These are phyloP conservation scores for Urochloa ruziziensis DNA, from an alignment of 176 grass and related monocot genomes.

Conservation along the genomic window DNA sequence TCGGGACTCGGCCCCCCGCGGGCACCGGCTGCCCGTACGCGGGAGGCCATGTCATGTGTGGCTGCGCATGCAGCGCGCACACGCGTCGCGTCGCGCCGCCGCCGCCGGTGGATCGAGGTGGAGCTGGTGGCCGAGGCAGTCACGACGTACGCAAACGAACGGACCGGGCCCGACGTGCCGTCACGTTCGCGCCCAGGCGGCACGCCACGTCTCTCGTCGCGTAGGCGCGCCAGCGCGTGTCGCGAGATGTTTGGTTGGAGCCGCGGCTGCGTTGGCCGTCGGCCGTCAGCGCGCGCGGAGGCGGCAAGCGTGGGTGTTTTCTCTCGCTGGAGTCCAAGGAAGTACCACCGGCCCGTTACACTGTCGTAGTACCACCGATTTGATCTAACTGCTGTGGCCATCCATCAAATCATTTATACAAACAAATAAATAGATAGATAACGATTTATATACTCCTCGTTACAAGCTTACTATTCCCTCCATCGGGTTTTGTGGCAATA, in stretches of 20 bases:
- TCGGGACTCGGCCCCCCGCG: slow-evolving; percentile 27
- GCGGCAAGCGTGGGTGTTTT: no score
- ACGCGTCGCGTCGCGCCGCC: background rate
- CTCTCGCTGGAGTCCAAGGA: no score
- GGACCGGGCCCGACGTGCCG: background rate
- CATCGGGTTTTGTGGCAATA: no score
- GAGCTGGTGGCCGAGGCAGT: background rate
- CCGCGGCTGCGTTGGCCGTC: background rate
- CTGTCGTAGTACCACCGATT: no score
- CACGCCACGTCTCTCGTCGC: background rate
- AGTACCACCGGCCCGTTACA: no score
- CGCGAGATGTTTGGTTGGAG: background rate
- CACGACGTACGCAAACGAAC: background rate
- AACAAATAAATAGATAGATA: no score
- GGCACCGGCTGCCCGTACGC: background rate
- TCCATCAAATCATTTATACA: no score
- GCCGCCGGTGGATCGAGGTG: no score
- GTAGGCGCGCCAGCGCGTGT: background rate
- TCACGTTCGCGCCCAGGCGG: background rate
- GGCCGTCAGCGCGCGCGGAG: background rate
- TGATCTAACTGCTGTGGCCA: no score
- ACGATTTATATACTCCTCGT: no score
- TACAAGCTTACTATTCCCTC: no score
- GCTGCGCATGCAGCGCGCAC: background rate
- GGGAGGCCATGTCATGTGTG: background rate